These are phyloP conservation scores for Multifurca ochricompacta DNA, from an alignment of 768 basidiomycete genomes.

Conservation along the genomic window DNA sequence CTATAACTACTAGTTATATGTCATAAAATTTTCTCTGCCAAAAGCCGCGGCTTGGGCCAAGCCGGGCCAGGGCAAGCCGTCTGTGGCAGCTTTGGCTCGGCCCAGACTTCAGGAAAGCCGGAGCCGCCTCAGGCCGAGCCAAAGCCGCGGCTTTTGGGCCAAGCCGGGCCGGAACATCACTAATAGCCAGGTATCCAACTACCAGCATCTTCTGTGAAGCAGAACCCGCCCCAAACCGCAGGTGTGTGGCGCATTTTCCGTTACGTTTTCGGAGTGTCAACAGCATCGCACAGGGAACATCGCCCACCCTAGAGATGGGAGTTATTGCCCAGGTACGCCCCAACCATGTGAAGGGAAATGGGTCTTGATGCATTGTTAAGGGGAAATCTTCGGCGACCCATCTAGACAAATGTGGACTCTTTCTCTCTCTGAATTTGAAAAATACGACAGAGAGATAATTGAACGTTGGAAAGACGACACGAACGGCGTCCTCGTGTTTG, in stretches of 20 bases:
- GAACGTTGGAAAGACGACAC: background rate
- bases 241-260: background rate
- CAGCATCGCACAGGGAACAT: background rate
- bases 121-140: too few relatives aligned
- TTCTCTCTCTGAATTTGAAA: background rate
- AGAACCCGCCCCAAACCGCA: background rate
- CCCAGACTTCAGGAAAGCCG: too few relatives aligned
- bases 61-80: too few relatives aligned
- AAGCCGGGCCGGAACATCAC: too few relatives aligned
- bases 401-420: constrained; percentile 4
- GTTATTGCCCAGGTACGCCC: background rate
- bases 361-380: background rate
- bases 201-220: background rate
- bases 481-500: constrained; percentile 1
- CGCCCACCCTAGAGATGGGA: background rate
- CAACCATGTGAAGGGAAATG: background rate
- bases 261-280: background rate
- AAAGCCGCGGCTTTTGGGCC: too few relatives aligned
- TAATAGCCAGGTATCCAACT: background rate
- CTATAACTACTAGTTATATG: too few relatives aligned
- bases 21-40: too few relatives aligned
- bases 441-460: background rate
- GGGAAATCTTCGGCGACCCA: background rate
- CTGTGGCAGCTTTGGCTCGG: too few relatives aligned
- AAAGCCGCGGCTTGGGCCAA: too few relatives aligned